Evolutionary conservation across 2,329 filamentous ascomycete species (phyloP), one percentile per base, ranked within the genome.

Genomic region (Akanthomyces uredinophilus): DNA sequence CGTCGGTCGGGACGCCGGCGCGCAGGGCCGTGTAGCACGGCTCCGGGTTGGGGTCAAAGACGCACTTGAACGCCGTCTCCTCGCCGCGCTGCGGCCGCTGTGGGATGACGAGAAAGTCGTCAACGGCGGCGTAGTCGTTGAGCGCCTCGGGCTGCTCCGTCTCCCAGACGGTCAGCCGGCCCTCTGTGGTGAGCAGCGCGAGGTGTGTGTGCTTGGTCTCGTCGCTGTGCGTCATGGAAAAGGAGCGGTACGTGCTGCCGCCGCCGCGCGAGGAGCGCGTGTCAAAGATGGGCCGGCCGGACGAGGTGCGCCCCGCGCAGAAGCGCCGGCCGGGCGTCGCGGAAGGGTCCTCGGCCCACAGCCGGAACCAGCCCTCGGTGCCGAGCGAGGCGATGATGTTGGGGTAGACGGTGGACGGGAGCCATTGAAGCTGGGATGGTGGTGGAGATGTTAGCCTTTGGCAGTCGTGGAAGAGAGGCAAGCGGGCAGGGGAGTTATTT

Each of bases 341-440:
- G 1, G 88, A 89, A 18, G 90, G 87, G 75, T 97, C 92, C 77
- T 97, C 94, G 64, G 90, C 88, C 94, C 94, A 98, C 66, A 98
- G 82, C 72, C 92, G 91, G 79, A 96, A 92, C 73, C 88, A 88
- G 70, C 94, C 91, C 70, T 97, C 94, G 70, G 94, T 90, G 65
- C 91, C 92, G 64, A 97, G 89, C 60, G 90, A 96, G 62, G 89
- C 93, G 68, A 98, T 81, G 69, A 96, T 85, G 71, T 95, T 87
- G 43, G 86, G 92, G 67, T 95, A 95, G 64, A 95, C 87, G 65
- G 91, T 94, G 0, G 92, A 90, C 1, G 92, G 91, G 62, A 96
- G 90, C 93, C 94, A 98, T 81, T 95, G 91, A 60, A 96, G 87
- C 91, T 94, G 32, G n/a, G n/a, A n/a, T 35, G 18, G 37, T 11